These are phyloP conservation scores for Galium porrigens DNA, from an alignment of 305 asterid genomes.

Conservation along the genomic window DNA sequence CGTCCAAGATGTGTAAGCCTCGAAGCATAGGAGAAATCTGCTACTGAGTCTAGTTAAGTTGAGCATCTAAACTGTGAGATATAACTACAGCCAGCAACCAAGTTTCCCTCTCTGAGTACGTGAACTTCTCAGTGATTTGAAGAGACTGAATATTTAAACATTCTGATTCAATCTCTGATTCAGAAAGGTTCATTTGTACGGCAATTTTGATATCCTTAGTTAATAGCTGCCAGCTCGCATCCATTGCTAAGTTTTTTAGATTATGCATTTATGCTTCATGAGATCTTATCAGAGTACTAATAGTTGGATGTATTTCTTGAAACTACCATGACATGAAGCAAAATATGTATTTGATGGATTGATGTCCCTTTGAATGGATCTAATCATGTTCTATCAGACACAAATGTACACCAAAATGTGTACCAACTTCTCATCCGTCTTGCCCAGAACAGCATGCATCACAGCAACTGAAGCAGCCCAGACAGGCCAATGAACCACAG, in stretches of 20 bases:
- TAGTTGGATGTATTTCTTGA: neutral
- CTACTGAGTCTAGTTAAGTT: neutral
- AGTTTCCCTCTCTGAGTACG: neutral
- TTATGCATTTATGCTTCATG: neutral
- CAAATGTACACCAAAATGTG: neutral
- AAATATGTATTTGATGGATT: neutral
- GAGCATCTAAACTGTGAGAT: no score
- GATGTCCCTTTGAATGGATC: neutral
- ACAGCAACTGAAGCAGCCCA: conserved; percentile 61
- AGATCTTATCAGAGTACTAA: neutral
- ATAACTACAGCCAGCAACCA: no score
- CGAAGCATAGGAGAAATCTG: neutral
- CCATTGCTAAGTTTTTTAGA: neutral
- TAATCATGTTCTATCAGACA: neutral
- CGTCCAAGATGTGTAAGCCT: neutral
- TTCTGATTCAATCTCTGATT: no score
- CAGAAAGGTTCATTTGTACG: no score
- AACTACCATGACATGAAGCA: neutral
- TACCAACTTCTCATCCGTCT: conserved; percentile 17
- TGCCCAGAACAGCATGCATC: conserved; percentile 38
- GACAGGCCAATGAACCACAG: conserved; percentile 55
- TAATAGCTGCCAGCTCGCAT: no score
- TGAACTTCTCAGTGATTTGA: neutral
- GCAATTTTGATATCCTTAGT: no score
- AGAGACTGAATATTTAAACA: no score